Conservation (phyloP, 2,329 filamentous ascomycete genomes). For the Coleophoma eucalyptorum region DNA sequence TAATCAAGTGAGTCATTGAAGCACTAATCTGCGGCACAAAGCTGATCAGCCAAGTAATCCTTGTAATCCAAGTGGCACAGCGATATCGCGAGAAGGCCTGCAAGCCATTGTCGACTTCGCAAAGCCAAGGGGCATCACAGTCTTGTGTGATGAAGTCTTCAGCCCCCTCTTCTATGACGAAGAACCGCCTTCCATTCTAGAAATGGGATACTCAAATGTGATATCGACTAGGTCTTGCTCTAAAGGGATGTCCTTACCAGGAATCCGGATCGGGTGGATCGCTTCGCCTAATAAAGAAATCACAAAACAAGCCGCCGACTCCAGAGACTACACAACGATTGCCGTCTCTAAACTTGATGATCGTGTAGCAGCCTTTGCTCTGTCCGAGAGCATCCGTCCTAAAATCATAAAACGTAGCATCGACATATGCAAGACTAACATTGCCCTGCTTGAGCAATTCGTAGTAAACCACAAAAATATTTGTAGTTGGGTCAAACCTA, state of each 20-base stretch:
- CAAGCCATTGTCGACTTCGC: conserved; percentile 61
- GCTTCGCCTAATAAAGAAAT: conserved; percentile 61
- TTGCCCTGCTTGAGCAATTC: conserved; percentile 63
- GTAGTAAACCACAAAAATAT: conserved; percentile 59
- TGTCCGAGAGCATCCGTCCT: conserved; percentile 61
- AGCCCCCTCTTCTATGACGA: conserved; percentile 70
- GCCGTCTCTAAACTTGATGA: conserved; percentile 83
- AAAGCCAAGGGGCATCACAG: conserved; percentile 54
- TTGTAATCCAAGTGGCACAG: conserved; percentile 76
- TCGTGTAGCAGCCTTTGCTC: conserved; percentile 69
- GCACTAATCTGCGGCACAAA: no score
- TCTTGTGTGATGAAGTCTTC: conserved; percentile 81
- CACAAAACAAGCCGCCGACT: conserved; percentile 58
- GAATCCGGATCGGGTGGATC: conserved; percentile 80
- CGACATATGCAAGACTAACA: conserved; percentile 62
- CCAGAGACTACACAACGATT: conserved; percentile 81
- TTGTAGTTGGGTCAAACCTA: conserved; percentile 69
- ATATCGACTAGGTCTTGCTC: conserved; percentile 81
- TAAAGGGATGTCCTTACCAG: conserved; percentile 80
- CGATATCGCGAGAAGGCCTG: conserved; percentile 59
- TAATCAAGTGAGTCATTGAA: conserved; percentile 41
- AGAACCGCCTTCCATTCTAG: conserved; percentile 65
- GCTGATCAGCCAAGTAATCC: conserved; percentile 49
- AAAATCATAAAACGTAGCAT: conserved; percentile 60
- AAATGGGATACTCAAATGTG: conserved; percentile 66